Percentiles rank a stretch among this genome's conserved stretches.
Conservation (phyloP, 768 basidiomycete species). For the Neoboletus magnificus region DNA sequence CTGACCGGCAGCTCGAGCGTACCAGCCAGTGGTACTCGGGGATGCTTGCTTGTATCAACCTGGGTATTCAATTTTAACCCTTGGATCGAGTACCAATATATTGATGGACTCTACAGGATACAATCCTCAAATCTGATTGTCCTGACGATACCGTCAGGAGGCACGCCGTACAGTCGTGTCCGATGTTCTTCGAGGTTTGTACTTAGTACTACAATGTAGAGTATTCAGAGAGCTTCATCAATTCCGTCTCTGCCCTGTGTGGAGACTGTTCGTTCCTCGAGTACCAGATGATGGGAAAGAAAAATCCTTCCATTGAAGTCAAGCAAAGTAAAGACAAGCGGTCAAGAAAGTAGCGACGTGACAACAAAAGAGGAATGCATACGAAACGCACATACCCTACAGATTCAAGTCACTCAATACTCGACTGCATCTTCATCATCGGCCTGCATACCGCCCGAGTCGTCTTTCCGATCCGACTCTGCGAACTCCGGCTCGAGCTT, state of each 20-base stretch:
- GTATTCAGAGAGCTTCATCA: neutral
- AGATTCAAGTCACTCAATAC: constrained; percentile 42
- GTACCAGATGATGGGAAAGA: neutral
- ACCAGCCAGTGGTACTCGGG: neutral
- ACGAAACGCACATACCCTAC: constrained; percentile 31
- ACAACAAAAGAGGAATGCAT: constrained; percentile 17
- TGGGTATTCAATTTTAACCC: neutral
- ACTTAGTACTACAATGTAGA: neutral
- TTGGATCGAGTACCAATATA: neutral
- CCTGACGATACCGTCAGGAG: neutral
- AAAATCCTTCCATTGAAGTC: constrained; percentile 7
- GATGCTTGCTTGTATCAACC: neutral
- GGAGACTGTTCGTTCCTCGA: neutral
- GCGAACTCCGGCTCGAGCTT: constrained; percentile 34
- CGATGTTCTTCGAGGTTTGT: neutral
- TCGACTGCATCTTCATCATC: constrained; percentile 83
- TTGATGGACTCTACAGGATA: neutral
- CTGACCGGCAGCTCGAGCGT: neutral
- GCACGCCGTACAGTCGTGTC: neutral
- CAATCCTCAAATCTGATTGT: neutral
- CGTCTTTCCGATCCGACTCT: constrained; percentile 51
- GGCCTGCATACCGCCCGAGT: constrained; percentile 50
- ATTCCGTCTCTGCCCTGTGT: neutral
- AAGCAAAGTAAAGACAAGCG: constrained; percentile 8
- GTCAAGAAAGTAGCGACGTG: constrained; percentile 18